These are phyloP conservation scores for Aethionema arabicum DNA, from an alignment of 345 rosid genomes.

Conservation along the genomic window DNA sequence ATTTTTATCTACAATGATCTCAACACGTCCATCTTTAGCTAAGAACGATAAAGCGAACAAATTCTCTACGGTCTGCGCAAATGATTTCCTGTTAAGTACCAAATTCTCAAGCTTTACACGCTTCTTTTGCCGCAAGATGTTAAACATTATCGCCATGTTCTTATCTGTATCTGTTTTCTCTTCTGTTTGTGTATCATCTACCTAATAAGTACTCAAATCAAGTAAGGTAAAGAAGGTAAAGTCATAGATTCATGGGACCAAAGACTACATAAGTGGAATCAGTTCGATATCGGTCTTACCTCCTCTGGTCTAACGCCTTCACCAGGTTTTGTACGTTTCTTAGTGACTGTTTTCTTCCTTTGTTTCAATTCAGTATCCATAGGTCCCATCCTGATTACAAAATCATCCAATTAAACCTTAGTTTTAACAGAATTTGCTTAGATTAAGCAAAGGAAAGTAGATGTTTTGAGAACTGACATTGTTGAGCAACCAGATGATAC, in stretches of 20 bases:
- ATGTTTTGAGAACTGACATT: slow-evolving; percentile 54
- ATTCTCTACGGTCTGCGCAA: slow-evolving; percentile 92
- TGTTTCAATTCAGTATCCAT: slow-evolving; percentile 74
- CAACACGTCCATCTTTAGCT: slow-evolving; percentile 82
- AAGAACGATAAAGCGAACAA: slow-evolving; percentile 86
- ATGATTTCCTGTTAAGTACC: slow-evolving; percentile 69
- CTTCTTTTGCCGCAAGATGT: slow-evolving; percentile 55
- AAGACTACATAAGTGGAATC: not conserved
- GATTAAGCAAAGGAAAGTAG: not conserved
- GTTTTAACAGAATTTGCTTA: not conserved
- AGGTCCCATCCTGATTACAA: slow-evolving; percentile 77
- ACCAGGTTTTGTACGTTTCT: slow-evolving; percentile 53
- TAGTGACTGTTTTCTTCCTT: slow-evolving; percentile 47
- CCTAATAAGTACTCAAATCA: slow-evolving; percentile 41
- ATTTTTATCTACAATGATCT: slow-evolving; percentile 51
- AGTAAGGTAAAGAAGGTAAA: not conserved
- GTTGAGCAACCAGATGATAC: slow-evolving; percentile 62
- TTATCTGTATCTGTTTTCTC: slow-evolving; percentile 85
- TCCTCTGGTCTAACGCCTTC: slow-evolving; percentile 66
- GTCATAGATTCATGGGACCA: not conserved
- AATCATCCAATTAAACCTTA: not conserved
- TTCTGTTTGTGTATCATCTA: slow-evolving; percentile 52
- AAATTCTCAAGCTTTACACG: slow-evolving; percentile 64
- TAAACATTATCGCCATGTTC: slow-evolving; percentile 76
- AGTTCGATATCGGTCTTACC: slow-evolving; percentile 42